A percentile compares a stretch with the other conserved stretches of the same genome.
Conservation (phyloP, 2,329 filamentous ascomycete species). For the Fusarium sp. region DNA sequence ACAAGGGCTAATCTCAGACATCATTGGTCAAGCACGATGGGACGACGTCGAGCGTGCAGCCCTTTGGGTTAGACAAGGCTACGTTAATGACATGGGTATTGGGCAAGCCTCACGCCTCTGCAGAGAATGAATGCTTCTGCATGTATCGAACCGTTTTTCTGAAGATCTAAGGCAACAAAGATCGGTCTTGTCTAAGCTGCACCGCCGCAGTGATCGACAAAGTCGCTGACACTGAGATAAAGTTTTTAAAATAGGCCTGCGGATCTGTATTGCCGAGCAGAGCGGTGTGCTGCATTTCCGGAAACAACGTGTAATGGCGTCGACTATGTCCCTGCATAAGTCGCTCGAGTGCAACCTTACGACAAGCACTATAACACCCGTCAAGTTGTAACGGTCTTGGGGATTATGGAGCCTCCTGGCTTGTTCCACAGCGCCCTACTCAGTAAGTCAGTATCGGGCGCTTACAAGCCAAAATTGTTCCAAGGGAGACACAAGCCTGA, state of each 20-base stretch:
- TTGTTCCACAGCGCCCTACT: constrained; percentile 3
- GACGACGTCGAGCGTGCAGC: constrained; percentile 28
- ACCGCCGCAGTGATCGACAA: constrained; percentile 25
- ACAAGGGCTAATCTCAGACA: constrained; percentile 32
- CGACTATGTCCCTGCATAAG: constrained; percentile 37
- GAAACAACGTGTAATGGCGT: constrained; percentile 12
- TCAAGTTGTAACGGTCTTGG: constrained; percentile 2
- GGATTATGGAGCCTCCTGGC: constrained; percentile 5
- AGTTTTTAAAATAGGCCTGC: constrained; percentile 11
- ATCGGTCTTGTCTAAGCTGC: constrained; percentile 18
- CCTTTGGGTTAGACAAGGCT: constrained; percentile 32
- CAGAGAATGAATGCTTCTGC: constrained; percentile 23
- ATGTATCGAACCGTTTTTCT: constrained; percentile 34
- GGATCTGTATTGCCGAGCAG: constrained; percentile 4
- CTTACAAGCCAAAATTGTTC: not conserved
- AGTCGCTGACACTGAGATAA: constrained; percentile 22
- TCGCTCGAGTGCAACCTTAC: constrained; percentile 24
- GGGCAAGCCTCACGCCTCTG: constrained; percentile 29
- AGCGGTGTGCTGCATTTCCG: constrained; percentile 30
- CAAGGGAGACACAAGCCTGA: constrained; percentile 1
- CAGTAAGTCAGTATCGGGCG: constrained; percentile 11
- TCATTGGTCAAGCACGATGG: constrained; percentile 44
- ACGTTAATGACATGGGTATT: constrained; percentile 15
- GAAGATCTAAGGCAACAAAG: constrained; percentile 21
- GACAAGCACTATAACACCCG: not conserved